These are phyloP conservation scores for Mesembryanthemum crystallinum DNA, from an alignment of 148 eudicot genomes.

Conservation along the genomic window DNA sequence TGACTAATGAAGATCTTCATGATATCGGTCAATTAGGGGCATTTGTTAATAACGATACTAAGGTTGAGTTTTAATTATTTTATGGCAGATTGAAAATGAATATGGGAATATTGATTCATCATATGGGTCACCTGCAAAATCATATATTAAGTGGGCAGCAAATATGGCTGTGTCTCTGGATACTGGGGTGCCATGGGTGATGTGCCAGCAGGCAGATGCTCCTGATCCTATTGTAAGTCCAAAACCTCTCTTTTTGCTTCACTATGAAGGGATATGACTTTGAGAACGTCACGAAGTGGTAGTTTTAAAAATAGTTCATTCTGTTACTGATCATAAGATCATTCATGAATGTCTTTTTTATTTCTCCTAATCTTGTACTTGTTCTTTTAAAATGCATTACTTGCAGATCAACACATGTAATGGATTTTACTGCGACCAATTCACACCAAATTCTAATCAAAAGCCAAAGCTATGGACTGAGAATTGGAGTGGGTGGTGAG, in stretches of 20 bases:
- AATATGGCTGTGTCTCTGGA: conserved; percentile 79
- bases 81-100: conserved; percentile 83
- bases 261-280: background rate
- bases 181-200: conserved; percentile 98
- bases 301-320: background rate
- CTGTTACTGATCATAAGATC: background rate
- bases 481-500: conserved; percentile 97
- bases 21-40: conserved; percentile 10
- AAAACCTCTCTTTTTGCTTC: conserved; percentile 4
- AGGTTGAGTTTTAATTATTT: background rate
- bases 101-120: conserved; percentile 66
- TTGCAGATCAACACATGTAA: conserved; percentile 92
- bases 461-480: conserved; percentile 96
- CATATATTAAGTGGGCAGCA: conserved; percentile 90
- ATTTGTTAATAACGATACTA: background rate
- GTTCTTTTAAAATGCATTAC: background rate
- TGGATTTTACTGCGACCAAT: conserved; percentile 92
- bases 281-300: background rate
- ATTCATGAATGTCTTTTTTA: background rate
- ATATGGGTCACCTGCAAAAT: conserved; percentile 64
- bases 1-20: conserved; percentile 11
- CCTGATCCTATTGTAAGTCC: conserved; percentile 76
- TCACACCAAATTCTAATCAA: conserved; percentile 71
- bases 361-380: background rate
- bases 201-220: conserved; percentile 89